Conservation (phyloP, 345 rosid genomes). For the Eucalyptus sp. region DNA sequence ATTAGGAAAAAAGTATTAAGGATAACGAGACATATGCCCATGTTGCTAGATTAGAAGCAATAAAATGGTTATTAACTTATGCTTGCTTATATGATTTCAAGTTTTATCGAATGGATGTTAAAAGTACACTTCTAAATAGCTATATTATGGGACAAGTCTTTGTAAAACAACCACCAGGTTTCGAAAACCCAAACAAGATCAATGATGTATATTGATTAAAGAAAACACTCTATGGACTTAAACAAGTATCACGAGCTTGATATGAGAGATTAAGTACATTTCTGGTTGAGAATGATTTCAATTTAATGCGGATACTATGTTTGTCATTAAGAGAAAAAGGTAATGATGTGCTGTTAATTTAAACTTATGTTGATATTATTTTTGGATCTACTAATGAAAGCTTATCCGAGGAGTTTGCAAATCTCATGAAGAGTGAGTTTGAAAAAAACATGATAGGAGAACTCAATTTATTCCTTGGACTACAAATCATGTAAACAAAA, state of each 20-base stretch:
- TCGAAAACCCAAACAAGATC: not conserved
- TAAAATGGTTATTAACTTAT: not conserved
- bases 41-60: not conserved
- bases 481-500: not conserved
- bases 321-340: not conserved
- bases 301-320: not conserved
- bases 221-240: not conserved
- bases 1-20: not conserved
- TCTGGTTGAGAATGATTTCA: not conserved
- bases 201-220: not conserved
- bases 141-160: not conserved
- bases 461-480: not conserved
- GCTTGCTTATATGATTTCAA: not conserved
- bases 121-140: not conserved
- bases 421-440: not conserved
- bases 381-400: not conserved
- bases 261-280: not conserved
- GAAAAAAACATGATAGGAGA: not conserved
- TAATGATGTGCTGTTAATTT: not conserved
- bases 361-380: not conserved
- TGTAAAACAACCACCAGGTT: not conserved
- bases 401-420: not conserved
- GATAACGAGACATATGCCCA: not conserved
- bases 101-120: not conserved
- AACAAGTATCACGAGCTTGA: not conserved